phyloP scores from a whole-genome alignment of 108 stramenopile species.

The Discostella stelligeroides region DNA sequence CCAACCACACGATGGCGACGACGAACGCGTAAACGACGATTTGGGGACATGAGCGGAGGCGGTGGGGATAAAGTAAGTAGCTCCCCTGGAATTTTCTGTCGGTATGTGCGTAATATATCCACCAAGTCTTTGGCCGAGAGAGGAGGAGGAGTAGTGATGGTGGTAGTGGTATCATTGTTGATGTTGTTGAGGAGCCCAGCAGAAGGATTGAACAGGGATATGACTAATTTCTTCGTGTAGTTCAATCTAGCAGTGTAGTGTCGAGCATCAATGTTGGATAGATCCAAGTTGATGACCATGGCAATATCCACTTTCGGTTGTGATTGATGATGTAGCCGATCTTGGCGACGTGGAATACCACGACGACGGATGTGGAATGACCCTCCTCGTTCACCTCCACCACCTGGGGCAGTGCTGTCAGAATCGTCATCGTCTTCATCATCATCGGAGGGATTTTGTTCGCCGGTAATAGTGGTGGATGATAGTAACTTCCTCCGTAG shows the following conservation, averaged over 20 bases:
- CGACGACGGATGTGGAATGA: too few species aligned
- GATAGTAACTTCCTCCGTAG: background rate
- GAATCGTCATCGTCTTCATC: conserved; percentile 1
- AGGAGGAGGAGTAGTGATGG: too few species aligned
- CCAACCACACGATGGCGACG: background rate
- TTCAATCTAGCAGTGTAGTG: background rate
- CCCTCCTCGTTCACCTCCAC: background rate
- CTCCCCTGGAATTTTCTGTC: conserved; percentile 2
- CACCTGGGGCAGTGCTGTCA: background rate
- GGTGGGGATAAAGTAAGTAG: background rate
- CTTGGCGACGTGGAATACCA: background rate
- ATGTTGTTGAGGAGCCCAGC: too few species aligned
- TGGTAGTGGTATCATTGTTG: too few species aligned
- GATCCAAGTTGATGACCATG: conserved; percentile 18
- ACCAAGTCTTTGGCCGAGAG: background rate
- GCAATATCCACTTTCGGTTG: background rate
- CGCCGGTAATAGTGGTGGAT: too few species aligned
- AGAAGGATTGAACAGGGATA: conserved; percentile 7
- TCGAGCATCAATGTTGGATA: background rate
- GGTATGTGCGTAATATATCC: background rate
- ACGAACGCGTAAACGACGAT: too few species aligned
- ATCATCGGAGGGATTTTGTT: background rate
- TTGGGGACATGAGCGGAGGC: background rate
- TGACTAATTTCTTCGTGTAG: background rate
- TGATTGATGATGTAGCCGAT: background rate